Percentiles rank a stretch among this genome's conserved stretches.
phyloP scores from a whole-genome alignment of 176 grass and related monocot species.

The Musa troglodytarum region DNA sequence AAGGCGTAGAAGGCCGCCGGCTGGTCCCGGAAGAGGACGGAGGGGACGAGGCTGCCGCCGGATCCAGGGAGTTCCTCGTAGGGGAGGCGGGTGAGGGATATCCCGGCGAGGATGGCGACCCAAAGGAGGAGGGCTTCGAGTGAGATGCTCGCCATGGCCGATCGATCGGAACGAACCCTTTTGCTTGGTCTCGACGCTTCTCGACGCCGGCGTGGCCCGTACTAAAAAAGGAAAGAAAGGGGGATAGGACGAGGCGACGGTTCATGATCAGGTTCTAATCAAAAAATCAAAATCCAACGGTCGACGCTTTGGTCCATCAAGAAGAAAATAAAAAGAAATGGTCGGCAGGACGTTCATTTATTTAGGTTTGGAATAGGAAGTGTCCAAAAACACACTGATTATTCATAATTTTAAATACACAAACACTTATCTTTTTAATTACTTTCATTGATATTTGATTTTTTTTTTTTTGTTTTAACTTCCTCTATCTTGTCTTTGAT shows the following conservation, averaged over 20 bases:
- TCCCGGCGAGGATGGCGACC: not conserved
- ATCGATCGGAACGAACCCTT: too few relatives aligned
- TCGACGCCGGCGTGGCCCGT: not conserved
- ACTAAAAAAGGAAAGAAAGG: not conserved
- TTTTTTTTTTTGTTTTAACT: too few relatives aligned
- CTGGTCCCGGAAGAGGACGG: slow-evolving; percentile 2
- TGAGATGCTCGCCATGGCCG: not conserved
- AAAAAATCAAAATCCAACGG: not conserved
- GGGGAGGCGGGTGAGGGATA: not conserved
- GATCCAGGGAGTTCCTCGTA: slow-evolving; percentile 7
- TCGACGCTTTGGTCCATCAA: not conserved
- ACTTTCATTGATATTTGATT: too few relatives aligned
- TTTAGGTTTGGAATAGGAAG: too few relatives aligned
- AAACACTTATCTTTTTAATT: too few relatives aligned
- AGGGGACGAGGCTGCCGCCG: not conserved
- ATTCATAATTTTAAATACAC: too few relatives aligned
- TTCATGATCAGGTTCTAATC: not conserved
- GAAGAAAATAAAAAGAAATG: too few relatives aligned
- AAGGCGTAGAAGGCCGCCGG: slow-evolving; percentile 2
- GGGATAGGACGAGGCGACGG: too few relatives aligned
- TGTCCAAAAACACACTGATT: too few relatives aligned
- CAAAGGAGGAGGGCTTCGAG: slow-evolving; percentile 9
- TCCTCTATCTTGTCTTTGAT: too few relatives aligned
- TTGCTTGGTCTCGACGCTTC: not conserved
- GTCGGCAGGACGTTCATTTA: too few relatives aligned